Evolutionary conservation across 139 green algal genomes (phyloP).

Genomic region (Chlamydomonas schloesseri): DNA sequence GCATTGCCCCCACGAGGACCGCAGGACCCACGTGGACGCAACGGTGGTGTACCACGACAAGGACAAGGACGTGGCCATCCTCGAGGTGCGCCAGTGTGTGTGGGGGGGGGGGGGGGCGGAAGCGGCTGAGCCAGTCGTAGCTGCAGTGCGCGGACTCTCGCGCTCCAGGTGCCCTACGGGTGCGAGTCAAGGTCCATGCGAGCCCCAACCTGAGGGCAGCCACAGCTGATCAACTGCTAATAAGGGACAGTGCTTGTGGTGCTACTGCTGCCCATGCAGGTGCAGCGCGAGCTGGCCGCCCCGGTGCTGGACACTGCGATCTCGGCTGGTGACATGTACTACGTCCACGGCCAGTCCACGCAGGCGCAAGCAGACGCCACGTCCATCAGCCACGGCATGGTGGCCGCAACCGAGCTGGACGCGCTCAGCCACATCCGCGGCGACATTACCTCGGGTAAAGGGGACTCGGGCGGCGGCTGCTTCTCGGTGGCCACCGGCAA

Average conservation of each 20-base stretch:
- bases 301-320: not conserved
- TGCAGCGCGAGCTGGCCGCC: not conserved
- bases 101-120: too few species aligned
- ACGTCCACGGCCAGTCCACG: not conserved
- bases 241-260: not conserved
- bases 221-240: not conserved
- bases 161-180: not conserved
- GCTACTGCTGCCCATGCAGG: not conserved
- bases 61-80: not conserved
- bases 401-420: not conserved
- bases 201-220: not conserved
- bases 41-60: not conserved
- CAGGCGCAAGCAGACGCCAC: not conserved
- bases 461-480: conserved; percentile 8
- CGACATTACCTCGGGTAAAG: not conserved
- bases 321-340: not conserved
- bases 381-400: not conserved
- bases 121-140: not conserved
- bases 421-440: not conserved
- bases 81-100: not conserved
- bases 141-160: not conserved
- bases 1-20: not conserved
- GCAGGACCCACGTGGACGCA: not conserved
- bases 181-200: not conserved
- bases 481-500: conserved; percentile 5